phyloP scores from a whole-genome alignment of 768 basidiomycete genomes.

The Boletellus ananas region DNA sequence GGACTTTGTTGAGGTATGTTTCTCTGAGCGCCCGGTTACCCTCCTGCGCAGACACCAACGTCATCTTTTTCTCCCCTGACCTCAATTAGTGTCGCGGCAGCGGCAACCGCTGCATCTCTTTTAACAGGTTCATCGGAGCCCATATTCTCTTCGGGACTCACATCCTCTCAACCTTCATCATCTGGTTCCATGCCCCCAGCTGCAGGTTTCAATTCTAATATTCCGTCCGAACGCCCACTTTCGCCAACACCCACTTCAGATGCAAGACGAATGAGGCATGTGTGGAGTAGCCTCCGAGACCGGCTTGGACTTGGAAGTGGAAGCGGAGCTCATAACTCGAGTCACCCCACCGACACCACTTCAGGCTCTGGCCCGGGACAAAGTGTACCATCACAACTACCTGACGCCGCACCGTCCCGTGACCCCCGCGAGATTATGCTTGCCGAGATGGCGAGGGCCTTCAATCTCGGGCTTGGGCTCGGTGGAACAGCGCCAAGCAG shows the following conservation, averaged over 20 bases:
- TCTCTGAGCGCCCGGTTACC: neutral
- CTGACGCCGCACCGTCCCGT: constrained; percentile 13
- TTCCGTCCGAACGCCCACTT: constrained; percentile 33
- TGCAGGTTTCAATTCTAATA: constrained; percentile 5
- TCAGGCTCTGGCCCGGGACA: constrained; percentile 8
- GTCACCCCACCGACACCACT: constrained; percentile 8
- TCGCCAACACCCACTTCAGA: constrained; percentile 41
- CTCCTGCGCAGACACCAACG: neutral
- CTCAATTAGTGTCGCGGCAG: constrained; percentile 70
- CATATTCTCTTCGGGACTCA: constrained; percentile 55
- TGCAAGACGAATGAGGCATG: constrained; percentile 50
- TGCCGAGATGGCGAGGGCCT: constrained; percentile 77
- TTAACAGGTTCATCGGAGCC: constrained; percentile 69
- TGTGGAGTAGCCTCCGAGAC: constrained; percentile 68
- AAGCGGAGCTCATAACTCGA: constrained; percentile 15
- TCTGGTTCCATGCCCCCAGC: constrained; percentile 14
- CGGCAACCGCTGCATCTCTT: constrained; percentile 84
- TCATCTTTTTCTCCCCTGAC: neutral
- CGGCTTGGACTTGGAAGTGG: constrained; percentile 51
- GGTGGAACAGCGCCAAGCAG: constrained; percentile 19
- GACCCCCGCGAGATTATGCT: constrained; percentile 71
- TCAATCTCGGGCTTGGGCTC: constrained; percentile 66
- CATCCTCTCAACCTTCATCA: constrained; percentile 30
- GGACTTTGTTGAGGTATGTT: constrained; percentile 72
- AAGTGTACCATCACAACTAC: constrained; percentile 4